Percentiles rank a stretch among this genome's conserved stretches.
Conservation (phyloP, 108 stramenopile genomes). For the Nitzschia inconspicua region DNA sequence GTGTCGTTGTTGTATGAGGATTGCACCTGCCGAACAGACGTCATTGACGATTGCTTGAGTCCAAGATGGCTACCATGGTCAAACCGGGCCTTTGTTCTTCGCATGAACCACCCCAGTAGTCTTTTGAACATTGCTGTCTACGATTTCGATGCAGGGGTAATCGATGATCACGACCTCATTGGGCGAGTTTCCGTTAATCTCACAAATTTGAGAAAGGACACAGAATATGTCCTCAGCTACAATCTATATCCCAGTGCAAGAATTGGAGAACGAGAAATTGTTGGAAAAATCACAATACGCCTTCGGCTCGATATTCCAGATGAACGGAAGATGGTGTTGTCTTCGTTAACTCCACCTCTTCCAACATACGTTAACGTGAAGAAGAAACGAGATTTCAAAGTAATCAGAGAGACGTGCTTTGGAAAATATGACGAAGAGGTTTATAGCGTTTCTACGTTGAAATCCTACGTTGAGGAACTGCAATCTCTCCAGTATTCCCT, state of each 20-base stretch:
- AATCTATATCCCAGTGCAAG: conserved; percentile 46
- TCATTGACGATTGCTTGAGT: conserved; percentile 69
- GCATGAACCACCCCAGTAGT: conserved; percentile 64
- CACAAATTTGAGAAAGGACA: conserved; percentile 54
- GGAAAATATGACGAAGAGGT: conserved; percentile 50
- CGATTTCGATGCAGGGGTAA: conserved; percentile 55
- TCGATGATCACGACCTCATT: conserved; percentile 60
- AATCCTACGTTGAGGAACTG: conserved; percentile 42
- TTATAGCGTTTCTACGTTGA: conserved; percentile 32
- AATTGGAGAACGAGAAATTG: conserved; percentile 20
- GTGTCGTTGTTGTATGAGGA: conserved; percentile 70
- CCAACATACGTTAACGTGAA: conserved; percentile 63
- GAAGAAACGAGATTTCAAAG: conserved; percentile 59
- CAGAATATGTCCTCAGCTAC: conserved; percentile 63
- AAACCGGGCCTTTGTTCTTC: conserved; percentile 68
- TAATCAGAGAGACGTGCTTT: conserved; percentile 52
- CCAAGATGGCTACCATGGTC: conserved; percentile 82
- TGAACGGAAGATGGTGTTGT: conserved; percentile 46
- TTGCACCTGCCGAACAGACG: conserved; percentile 47
- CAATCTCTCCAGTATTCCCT: conserved; percentile 32
- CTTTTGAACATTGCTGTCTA: conserved; percentile 67
- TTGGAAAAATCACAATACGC: conserved; percentile 36
- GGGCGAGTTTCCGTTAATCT: conserved; percentile 71
- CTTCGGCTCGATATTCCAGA: conserved; percentile 56
- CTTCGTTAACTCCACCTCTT: conserved; percentile 41